Conservation (phyloP, 2,329 filamentous ascomycete species). For the Trichophyton rubrum region DNA sequence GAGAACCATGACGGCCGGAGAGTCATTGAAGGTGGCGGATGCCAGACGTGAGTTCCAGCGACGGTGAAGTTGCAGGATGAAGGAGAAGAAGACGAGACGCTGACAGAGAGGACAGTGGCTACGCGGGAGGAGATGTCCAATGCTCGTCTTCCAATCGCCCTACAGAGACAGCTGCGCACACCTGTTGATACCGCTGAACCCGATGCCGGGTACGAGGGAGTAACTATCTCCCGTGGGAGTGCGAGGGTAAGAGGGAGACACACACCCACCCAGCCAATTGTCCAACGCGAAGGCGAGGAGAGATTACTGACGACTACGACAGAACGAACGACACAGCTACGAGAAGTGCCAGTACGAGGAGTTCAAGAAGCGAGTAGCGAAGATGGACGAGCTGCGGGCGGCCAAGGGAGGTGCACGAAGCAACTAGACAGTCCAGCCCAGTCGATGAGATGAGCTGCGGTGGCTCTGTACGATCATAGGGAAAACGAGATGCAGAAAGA, state of each 20-base stretch:
- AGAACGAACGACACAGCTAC: slow-evolving; percentile 95
- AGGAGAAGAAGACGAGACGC: not conserved
- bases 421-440: slow-evolving; percentile 45
- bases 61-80: not conserved
- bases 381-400: slow-evolving; percentile 92
- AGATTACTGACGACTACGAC: slow-evolving; percentile 11
- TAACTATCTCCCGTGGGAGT: slow-evolving; percentile 98
- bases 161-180: slow-evolving; percentile 95
- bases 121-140: slow-evolving; percentile 89
- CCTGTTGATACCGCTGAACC: slow-evolving; percentile 87
- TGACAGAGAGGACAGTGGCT: slow-evolving; percentile 33
- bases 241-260: slow-evolving; percentile 75
- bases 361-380: slow-evolving; percentile 95
- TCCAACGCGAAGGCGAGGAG: not conserved
- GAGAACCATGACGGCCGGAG: slow-evolving; percentile 6
- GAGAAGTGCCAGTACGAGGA: slow-evolving; percentile 99
- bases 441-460: not conserved
- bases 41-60: slow-evolving; percentile 12
- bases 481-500: not conserved
- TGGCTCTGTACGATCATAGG: not conserved
- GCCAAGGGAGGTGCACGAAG: slow-evolving; percentile 73
- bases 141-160: slow-evolving; percentile 69
- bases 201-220: slow-evolving; percentile 78
- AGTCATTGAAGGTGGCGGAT: slow-evolving; percentile 3
- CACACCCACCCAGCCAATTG: not conserved